These are phyloP conservation scores for Dendrocalamus latiflorus DNA, from an alignment of 202 grass and related monocot genomes.

Conservation along the genomic window DNA sequence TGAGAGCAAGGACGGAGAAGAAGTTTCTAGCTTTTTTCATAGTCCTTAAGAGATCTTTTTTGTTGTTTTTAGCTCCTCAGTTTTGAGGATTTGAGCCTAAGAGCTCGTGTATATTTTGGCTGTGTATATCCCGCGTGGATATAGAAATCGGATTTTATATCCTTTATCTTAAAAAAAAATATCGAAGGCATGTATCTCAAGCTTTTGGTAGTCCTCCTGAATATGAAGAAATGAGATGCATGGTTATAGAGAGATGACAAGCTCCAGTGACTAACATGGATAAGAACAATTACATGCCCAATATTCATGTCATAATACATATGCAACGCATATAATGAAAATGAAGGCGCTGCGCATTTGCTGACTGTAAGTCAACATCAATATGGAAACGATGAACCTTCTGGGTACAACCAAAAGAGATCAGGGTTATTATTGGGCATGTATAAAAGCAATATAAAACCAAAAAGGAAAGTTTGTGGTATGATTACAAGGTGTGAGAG, in stretches of 20 bases:
- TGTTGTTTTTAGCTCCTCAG: too few relatives aligned
- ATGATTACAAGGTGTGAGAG: neutral
- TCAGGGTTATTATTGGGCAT: neutral
- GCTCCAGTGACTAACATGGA: neutral
- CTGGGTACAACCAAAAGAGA: neutral
- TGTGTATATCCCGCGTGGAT: too few relatives aligned
- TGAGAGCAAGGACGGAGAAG: too few relatives aligned
- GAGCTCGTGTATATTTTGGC: too few relatives aligned
- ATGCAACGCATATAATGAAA: neutral
- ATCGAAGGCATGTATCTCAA: constrained; percentile 60
- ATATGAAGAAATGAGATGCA: constrained; percentile 34
- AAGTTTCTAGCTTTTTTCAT: too few relatives aligned
- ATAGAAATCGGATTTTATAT: too few relatives aligned
- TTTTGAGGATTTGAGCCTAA: too few relatives aligned
- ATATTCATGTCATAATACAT: neutral
- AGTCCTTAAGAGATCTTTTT: too few relatives aligned
- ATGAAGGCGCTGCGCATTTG: neutral
- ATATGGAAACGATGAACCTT: neutral
- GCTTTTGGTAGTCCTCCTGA: constrained; percentile 78
- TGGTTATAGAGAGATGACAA: neutral
- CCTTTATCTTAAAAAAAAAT: too few relatives aligned
- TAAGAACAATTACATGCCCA: constrained; percentile 5
- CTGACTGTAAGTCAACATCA: neutral
- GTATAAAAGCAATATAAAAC: neutral
- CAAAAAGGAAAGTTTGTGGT: neutral